Evolutionary conservation across 164 flowering plant species (phyloP).

Genomic region (Amborella trichopoda): DNA sequence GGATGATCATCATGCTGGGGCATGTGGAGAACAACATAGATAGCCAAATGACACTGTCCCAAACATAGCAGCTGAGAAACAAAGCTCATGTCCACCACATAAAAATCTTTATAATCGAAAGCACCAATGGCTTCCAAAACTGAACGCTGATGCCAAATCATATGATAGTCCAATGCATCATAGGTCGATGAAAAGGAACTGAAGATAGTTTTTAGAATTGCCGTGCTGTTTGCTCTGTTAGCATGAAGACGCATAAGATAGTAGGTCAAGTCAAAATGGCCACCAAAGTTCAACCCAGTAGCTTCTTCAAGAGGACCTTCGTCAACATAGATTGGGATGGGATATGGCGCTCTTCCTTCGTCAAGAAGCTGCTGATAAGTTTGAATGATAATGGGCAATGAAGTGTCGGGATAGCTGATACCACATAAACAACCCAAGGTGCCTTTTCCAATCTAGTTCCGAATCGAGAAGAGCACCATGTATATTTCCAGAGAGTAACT

Average conservation of each 20-base stretch:
- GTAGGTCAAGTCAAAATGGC: slow-evolving; percentile 66
- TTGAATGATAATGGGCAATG: slow-evolving; percentile 43
- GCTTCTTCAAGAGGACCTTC: slow-evolving; percentile 51
- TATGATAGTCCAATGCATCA: slow-evolving; percentile 96
- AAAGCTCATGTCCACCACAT: slow-evolving; percentile 83
- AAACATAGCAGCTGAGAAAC: slow-evolving; percentile 74
- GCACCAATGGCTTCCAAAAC: slow-evolving; percentile 83
- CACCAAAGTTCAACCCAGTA: slow-evolving; percentile 7
- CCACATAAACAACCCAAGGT: slow-evolving; percentile 91
- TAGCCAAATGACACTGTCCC: slow-evolving; percentile 95
- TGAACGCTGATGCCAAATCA: slow-evolving; percentile 98
- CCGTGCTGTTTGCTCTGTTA: slow-evolving; percentile 31
- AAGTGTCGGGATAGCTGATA: slow-evolving; percentile 63
- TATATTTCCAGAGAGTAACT: slow-evolving; percentile 86
- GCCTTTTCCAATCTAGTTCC: slow-evolving; percentile 87
- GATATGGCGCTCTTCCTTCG: slow-evolving; percentile 67
- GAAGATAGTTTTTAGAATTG: slow-evolving; percentile 71
- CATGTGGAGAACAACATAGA: slow-evolving; percentile 95
- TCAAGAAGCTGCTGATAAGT: slow-evolving; percentile 62
- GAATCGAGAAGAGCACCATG: slow-evolving; percentile 43
- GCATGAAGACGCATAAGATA: slow-evolving; percentile 95
- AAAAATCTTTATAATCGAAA: slow-evolving; percentile 70
- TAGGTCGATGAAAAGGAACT: slow-evolving; percentile 85
- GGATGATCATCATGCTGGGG: slow-evolving; percentile 66
- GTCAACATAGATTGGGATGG: slow-evolving; percentile 76